Percentiles rank a stretch among this genome's conserved stretches.
phyloP scores from a whole-genome alignment of 176 grass and related monocot genomes.

The Eleusine indica region DNA sequence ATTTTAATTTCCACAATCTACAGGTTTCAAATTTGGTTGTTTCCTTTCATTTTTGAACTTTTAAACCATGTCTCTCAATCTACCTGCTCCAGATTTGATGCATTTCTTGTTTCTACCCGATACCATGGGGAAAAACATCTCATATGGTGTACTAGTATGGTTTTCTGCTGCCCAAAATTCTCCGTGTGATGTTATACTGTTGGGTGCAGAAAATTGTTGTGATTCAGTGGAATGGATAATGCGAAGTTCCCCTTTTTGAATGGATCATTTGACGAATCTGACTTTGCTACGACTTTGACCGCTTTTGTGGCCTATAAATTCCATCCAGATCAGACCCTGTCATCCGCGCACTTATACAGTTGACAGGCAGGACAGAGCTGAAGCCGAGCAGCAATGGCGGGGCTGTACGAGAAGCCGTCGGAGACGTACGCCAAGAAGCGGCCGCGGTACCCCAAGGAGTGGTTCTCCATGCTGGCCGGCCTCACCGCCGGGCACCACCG shows the following conservation, averaged over 20 bases:
- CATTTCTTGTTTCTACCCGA: slow-evolving; percentile 4
- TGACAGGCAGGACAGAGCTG: background rate
- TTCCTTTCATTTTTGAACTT: background rate
- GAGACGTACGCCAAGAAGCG: slow-evolving; percentile 56
- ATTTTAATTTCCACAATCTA: slow-evolving; percentile 13
- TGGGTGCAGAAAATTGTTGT: background rate
- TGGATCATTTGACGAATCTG: slow-evolving; percentile 25
- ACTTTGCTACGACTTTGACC: slow-evolving; percentile 32
- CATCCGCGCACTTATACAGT: slow-evolving; percentile 27
- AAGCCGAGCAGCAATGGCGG: slow-evolving; percentile 45
- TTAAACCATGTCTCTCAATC: slow-evolving; percentile 10
- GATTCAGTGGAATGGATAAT: slow-evolving; percentile 37
- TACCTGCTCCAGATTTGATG: slow-evolving; percentile 22
- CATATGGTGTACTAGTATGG: background rate
- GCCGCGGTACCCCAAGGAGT: slow-evolving; percentile 61
- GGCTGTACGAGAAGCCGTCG: slow-evolving; percentile 43
- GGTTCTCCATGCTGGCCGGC: slow-evolving; percentile 57
- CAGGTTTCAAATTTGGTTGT: slow-evolving; percentile 29
- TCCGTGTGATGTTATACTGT: slow-evolving; percentile 15
- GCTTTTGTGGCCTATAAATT: slow-evolving; percentile 35
- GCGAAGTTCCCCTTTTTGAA: slow-evolving; percentile 23
- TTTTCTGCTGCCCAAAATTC: slow-evolving; percentile 23
- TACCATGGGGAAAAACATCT: slow-evolving; percentile 17
- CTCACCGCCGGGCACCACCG: slow-evolving; percentile 51
- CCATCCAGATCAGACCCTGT: slow-evolving; percentile 20